Evolutionary conservation across 306 rosid genomes (phyloP), one percentile per base, ranked within the genome.

Genomic region (Cicer arietinum): DNA sequence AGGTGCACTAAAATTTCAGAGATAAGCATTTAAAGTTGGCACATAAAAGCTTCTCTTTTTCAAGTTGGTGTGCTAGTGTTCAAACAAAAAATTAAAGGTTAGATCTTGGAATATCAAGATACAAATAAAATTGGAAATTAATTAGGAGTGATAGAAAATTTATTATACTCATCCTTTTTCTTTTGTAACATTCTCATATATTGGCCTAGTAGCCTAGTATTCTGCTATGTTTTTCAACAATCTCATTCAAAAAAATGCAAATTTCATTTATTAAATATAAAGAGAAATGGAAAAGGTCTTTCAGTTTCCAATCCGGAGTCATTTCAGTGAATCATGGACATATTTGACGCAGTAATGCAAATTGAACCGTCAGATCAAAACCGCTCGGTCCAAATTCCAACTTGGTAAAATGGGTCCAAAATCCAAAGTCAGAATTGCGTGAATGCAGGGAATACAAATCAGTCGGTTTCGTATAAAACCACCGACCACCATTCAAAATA

Each of bases 11-110:
- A 50, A 18, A 37, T 47, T 35, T 63, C 53, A 35, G 10, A 35
- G 53, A 57, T 35, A 71, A 62, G 65, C 71, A 67, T 46, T 63
- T 64, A 63, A 70, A 61, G 35, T 69, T 6, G 68, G 18, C 37
- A n/a, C 47, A 45, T 3, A 43, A 6, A 48, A 46, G 70, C 75
- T 66, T 73, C 56, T 54, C 1, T 16, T 3, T 30, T 30, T 30
- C 37, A 30, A 30, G 37, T 30, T 30, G 37, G 6, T 30, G 37
- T 30, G 4, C 37, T 30, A 46, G 47, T 50, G 50, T 67, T 57
- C 9, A 64, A 12, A 65, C 20, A 13, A 76, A 73, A 80, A 10
- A 41, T 6, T 69, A 70, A 16, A n/a, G 17, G 59, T 0, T 42
- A 8, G 18, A 50, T 43, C 48, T 59, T n/a, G 7, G 52, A 54